Evolutionary conservation across 1,284 basidiomycete genomes (phyloP), one percentile per base, ranked within the genome.

Genomic region (Irpex sp.): DNA sequence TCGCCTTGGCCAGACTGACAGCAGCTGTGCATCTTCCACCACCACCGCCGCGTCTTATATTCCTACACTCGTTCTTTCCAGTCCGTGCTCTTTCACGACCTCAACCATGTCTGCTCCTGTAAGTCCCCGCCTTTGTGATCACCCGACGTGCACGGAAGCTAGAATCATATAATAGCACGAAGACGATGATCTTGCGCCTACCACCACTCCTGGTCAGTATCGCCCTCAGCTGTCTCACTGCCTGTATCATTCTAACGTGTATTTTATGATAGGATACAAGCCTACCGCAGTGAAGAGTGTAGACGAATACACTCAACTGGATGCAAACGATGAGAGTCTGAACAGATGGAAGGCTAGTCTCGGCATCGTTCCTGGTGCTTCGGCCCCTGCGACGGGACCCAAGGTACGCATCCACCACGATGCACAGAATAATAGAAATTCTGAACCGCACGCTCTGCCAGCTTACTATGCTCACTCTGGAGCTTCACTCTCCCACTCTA

Each of bases 341-440:
- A 85, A 85, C 13, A 88, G 93, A 66, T 96, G 94, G 94, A 96
- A 96, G 75, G 93, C 92, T 26, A 94, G 89, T 66, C 82, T 97
- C 40, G 95, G 95, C 61, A 88, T 96, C 68, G 84, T 83, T 57
- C 82, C 88, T 21, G 87, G 83, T 59, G 81, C 71, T 15, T 58
- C 77, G 26, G 58, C 68, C 4, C 71, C 76, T 56, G 77, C 80
- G 21, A 75, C 66, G 68, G 86, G 84, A 13, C 89, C 92, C 64
- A 91, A 91, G 83, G 91, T 89, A 60, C 52, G 76, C 62, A 58
- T 19, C 26, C 19, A 15, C 17, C 15, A 40, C 26, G n/a, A 31
- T 56, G 19, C 34, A 15, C 9, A 34, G 21, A 17, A 21, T 13
- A 26, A 15, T 36, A 11, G 21, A 19, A 17, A 9, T 56, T 31